Evolutionary conservation across 441 rosid genomes (phyloP).

Genomic region (Biscutella auriculata): DNA sequence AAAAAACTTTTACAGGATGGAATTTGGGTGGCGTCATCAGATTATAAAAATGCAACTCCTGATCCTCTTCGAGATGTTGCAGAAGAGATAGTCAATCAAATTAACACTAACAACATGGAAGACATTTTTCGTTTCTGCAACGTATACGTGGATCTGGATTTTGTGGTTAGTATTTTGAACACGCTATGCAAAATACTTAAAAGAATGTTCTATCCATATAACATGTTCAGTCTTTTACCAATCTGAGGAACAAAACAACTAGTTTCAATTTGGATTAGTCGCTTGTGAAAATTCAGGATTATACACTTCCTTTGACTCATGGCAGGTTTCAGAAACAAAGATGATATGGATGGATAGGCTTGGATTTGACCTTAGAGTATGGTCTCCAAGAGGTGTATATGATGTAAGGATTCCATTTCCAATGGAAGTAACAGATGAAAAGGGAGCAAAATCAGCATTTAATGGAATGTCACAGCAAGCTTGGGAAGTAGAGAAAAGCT

Average conservation of each 20-base stretch:
- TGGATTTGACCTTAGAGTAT: constrained; percentile 73
- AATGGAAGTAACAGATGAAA: constrained; percentile 66
- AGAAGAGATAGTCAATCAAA: constrained; percentile 51
- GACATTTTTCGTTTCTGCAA: constrained; percentile 79
- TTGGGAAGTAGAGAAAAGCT: constrained; percentile 89
- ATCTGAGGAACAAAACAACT: neutral
- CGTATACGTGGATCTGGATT: constrained; percentile 59
- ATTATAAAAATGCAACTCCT: constrained; percentile 54
- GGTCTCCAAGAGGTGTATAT: constrained; percentile 37
- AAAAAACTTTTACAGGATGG: constrained; percentile 46
- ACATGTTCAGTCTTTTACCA: neutral
- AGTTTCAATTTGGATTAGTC: neutral
- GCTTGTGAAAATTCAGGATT: neutral
- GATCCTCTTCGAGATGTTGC: constrained; percentile 81
- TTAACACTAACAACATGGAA: constrained; percentile 60
- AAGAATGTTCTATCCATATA: neutral
- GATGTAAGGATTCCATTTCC: constrained; percentile 91
- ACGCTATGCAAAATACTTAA: neutral
- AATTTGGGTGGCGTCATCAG: constrained; percentile 61
- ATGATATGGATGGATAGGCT: constrained; percentile 87
- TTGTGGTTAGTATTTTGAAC: constrained; percentile 47
- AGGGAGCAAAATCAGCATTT: constrained; percentile 81
- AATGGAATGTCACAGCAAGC: constrained; percentile 91
- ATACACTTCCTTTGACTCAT: constrained; percentile 4
- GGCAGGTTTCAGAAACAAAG: constrained; percentile 68